Evolutionary conservation across 768 basidiomycete species (phyloP).

Genomic region (Artomyces pyxidatus): DNA sequence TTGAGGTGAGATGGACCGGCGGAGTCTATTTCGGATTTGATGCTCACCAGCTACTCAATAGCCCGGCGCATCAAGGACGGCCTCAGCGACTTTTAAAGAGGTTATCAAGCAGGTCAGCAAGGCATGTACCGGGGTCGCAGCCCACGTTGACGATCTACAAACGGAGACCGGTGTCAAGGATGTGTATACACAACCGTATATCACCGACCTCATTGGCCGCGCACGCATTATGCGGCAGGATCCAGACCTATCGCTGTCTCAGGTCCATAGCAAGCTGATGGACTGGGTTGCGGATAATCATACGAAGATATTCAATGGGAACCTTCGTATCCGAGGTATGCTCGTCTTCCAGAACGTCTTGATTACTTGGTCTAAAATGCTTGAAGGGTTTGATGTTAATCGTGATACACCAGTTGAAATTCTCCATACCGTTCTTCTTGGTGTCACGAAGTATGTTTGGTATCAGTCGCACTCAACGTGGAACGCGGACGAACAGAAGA

Average conservation of each 20-base stretch:
- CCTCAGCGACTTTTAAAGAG: background rate
- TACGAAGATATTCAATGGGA: conserved; percentile 23
- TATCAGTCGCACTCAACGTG: conserved; percentile 25
- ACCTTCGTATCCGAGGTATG: conserved; percentile 24
- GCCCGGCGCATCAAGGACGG: conserved; percentile 1
- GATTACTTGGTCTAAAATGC: background rate
- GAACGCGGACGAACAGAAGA: conserved; percentile 20
- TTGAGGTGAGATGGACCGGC: background rate
- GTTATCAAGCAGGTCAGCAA: conserved; percentile 1
- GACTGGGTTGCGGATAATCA: conserved; percentile 22
- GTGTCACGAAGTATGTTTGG: conserved; percentile 37
- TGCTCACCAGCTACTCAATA: no score
- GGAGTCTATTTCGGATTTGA: no score
- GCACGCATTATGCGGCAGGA: conserved; percentile 9
- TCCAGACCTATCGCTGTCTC: conserved; percentile 7
- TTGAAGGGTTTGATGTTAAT: conserved; percentile 17
- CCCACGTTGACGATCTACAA: conserved; percentile 9
- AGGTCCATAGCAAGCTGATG: conserved; percentile 22
- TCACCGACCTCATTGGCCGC: conserved; percentile 12
- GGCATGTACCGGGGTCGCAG: conserved; percentile 6
- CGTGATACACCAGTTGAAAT: conserved; percentile 30
- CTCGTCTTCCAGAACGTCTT: background rate
- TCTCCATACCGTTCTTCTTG: conserved; percentile 37
- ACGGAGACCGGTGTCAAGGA: conserved; percentile 17
- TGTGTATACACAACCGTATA: conserved; percentile 12